A percentile compares a stretch with the other conserved stretches of the same genome.
Conservation (phyloP, 768 basidiomycete species). For the Bullera alba region DNA sequence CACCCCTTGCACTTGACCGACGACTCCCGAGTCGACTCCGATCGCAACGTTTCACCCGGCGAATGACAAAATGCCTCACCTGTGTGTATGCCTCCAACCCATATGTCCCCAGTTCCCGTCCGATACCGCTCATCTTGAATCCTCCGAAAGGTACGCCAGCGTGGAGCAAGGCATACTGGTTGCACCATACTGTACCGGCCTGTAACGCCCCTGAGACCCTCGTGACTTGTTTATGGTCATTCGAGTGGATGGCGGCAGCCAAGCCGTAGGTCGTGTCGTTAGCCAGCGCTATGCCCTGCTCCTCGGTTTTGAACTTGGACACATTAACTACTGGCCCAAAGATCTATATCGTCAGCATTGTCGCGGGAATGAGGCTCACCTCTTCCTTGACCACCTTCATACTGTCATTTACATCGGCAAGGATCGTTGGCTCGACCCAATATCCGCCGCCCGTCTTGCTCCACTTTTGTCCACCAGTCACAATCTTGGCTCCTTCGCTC, state of each 20-base stretch:
- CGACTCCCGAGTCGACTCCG: neutral
- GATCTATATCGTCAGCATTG: slow-evolving; percentile 55
- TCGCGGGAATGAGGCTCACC: slow-evolving; percentile 38
- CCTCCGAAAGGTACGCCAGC: slow-evolving; percentile 85
- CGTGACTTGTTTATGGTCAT: slow-evolving; percentile 65
- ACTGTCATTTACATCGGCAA: slow-evolving; percentile 58
- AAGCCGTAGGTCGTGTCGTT: slow-evolving; percentile 83
- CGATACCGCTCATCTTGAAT: slow-evolving; percentile 71
- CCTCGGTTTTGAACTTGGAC: slow-evolving; percentile 75
- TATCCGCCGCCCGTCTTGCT: slow-evolving; percentile 57
- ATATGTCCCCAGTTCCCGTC: slow-evolving; percentile 69
- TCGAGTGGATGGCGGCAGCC: slow-evolving; percentile 74
- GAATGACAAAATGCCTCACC: too few species aligned
- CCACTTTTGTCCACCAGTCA: slow-evolving; percentile 61
- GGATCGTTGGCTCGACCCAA: slow-evolving; percentile 78
- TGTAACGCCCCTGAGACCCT: slow-evolving; percentile 62
- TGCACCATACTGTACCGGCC: slow-evolving; percentile 78
- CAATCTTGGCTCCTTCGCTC: slow-evolving; percentile 60
- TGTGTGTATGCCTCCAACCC: slow-evolving; percentile 57
- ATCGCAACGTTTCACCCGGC: neutral
- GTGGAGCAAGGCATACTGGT: slow-evolving; percentile 57
- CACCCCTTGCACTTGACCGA: neutral
- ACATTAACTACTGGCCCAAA: slow-evolving; percentile 87
- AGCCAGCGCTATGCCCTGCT: slow-evolving; percentile 71
- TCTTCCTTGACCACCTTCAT: slow-evolving; percentile 77